A percentile compares a stretch with the other conserved stretches of the same genome.
phyloP scores from a whole-genome alignment of 805 yeast species.

The Saturnispora hagleri region DNA sequence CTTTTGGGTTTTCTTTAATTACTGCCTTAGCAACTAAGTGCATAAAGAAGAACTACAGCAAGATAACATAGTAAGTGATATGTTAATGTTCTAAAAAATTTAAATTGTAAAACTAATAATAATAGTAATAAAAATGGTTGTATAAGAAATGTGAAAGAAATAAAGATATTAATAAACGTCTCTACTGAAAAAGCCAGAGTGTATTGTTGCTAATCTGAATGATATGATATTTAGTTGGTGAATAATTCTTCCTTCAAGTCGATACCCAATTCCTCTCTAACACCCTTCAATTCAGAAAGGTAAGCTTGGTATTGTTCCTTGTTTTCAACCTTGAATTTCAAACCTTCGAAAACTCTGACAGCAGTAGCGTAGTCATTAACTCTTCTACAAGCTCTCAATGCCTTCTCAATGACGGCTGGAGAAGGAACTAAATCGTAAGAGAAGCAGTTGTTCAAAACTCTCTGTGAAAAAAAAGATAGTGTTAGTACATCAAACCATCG shows the following conservation, averaged over 20 bases:
- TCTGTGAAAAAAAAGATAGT: constrained; percentile 34
- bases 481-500: constrained; percentile 19
- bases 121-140: neutral
- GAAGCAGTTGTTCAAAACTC: constrained; percentile 96
- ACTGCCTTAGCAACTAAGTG: neutral
- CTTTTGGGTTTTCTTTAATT: neutral
- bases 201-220: neutral
- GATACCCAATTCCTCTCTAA: constrained; percentile 87
- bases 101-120: neutral
- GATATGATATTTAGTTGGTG: constrained; percentile 12
- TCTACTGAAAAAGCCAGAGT: neutral
- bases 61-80: neutral
- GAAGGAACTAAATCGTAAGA: constrained; percentile 98
- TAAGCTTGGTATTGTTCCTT: constrained; percentile 91
- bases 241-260: constrained; percentile 88
- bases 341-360: constrained; percentile 94
- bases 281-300: constrained; percentile 85
- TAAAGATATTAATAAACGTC: neutral
- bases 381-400: constrained; percentile 96
- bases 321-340: constrained; percentile 93
- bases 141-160: constrained; percentile 5
- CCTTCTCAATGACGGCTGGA: constrained; percentile 91
- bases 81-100: neutral
- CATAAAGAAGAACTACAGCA: neutral
- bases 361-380: constrained; percentile 99